Evolutionary conservation across 192 early-diverging fungal genomes (phyloP), one percentile per base, ranked within the genome.

Genomic region (Jimgerdemannia flammicorona): DNA sequence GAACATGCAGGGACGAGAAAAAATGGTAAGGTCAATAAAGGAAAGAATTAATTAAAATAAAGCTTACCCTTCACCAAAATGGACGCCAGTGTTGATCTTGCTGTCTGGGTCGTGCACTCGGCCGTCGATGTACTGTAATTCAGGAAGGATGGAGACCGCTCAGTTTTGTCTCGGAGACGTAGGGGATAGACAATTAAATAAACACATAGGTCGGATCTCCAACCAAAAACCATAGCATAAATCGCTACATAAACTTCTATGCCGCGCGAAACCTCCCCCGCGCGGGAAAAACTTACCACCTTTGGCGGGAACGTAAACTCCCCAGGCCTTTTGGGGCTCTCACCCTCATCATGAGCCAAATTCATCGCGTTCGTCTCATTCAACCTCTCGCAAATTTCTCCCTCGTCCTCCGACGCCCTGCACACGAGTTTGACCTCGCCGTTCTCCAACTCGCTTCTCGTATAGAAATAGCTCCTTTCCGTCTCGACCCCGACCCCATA

Each of bases 381-480:
- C 29, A 29, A 29, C 29, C 1, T 29, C 29, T 29, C 29, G 29
- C 29, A 29, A 29, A 29, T 29, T 29, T 29, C 29, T 29, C 29
- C 29, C 29, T 29, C 29, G 29, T 29, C 29, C 29, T 29, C 29
- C 29, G 29, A 29, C 29, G 29, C 29, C 29, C 29, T 71, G 43
- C 71, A 72, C 40, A 72, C 71, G n/a, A 64, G 63, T 68, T 75
- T 75, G 40, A 43, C 41, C 18, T 66, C 74, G 11, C 2, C 49
- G 14, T 59, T 14, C 14, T 59, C 49, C 49, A 14, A 6, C 2
- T 75, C 74, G 6, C 67, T 19, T 68, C 79, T 72, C 14, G 84
- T 86, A 81, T 96, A 97, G 70, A 90, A 92, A 78, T 97, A 97
- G 29, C 89, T 90, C 10, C 96, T 85, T 79, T 97, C 96, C 3